These are phyloP conservation scores for Acer saccharum DNA, from an alignment of 345 rosid species.

Conservation along the genomic window DNA sequence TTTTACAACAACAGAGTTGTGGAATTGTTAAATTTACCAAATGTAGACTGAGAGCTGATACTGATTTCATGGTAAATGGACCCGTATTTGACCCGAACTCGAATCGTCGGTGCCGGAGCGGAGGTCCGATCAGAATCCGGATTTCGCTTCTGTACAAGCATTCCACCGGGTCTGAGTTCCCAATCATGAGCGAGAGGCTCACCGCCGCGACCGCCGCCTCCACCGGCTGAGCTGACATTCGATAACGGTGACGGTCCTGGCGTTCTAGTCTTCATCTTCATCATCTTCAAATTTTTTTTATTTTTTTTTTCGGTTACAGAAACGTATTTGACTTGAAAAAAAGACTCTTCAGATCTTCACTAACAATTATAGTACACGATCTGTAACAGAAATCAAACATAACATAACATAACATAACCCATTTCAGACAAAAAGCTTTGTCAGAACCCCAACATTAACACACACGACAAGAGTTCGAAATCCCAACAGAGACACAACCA, in stretches of 20 bases:
- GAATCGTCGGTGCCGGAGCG: conserved; percentile 77
- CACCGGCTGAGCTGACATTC: conserved; percentile 48
- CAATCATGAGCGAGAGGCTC: conserved; percentile 66
- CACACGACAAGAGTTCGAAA: conserved; percentile 36
- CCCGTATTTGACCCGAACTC: conserved; percentile 89
- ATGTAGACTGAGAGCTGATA: conserved; percentile 86
- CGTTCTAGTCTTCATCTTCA: conserved; percentile 69
- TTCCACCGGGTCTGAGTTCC: conserved; percentile 99
- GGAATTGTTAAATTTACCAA: conserved; percentile 47
- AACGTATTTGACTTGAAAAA: conserved; percentile 12
- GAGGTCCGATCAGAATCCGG: conserved; percentile 67
- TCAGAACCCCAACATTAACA: conserved; percentile 35
- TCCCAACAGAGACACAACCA: conserved; percentile 14
- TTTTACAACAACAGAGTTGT: neutral
- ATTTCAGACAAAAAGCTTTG: conserved; percentile 35
- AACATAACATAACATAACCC: conserved; percentile 26
- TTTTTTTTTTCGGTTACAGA: neutral
- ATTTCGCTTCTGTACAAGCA: conserved; percentile 92
- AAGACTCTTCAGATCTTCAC: conserved; percentile 39
- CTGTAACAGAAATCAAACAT: conserved; percentile 40
- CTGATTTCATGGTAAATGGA: conserved; percentile 78
- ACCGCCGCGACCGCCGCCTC: conserved; percentile 31
- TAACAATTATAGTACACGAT: conserved; percentile 23
- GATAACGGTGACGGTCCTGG: conserved; percentile 43
- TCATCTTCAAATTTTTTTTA: conserved; percentile 45